Conservation (phyloP, 257 asterid genomes). For the Solanum corneliomulleri region DNA sequence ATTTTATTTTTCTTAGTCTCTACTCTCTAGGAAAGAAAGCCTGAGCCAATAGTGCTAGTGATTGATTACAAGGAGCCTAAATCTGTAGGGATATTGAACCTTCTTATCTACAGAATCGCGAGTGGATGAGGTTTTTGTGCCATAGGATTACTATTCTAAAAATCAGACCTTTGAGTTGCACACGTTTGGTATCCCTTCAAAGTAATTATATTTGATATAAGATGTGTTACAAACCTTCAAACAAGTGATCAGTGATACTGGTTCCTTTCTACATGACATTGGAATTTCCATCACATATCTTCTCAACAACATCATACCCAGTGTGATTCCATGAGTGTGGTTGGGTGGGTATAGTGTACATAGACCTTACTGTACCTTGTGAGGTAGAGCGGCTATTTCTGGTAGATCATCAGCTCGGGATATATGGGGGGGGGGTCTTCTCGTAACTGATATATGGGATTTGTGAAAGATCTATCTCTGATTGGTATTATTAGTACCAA, state of each 20-base stretch:
- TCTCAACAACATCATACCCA: not conserved
- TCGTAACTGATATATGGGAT: not conserved
- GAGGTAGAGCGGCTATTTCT: not conserved
- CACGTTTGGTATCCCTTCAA: not conserved
- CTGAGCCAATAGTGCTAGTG: not conserved
- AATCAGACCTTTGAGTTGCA: not conserved
- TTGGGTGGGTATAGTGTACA: not conserved
- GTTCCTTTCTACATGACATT: not conserved
- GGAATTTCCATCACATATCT: not conserved
- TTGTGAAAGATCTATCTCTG: not conserved
- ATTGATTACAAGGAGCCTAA: not conserved
- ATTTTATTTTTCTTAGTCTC: not conserved
- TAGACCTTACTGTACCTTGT: not conserved
- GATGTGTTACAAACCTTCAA: not conserved
- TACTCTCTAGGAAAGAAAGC: not conserved
- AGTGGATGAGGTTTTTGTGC: not conserved
- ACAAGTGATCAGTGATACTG: not conserved
- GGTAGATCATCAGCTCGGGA: not conserved
- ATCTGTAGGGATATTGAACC: not conserved
- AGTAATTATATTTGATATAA: not conserved
- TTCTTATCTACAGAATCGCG: not conserved
- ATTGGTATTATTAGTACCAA: not conserved
- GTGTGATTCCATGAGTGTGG: not conserved
- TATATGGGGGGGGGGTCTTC: not conserved
- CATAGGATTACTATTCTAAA: not conserved